phyloP scores from a whole-genome alignment of 2,329 filamentous ascomycete species.

The Hypoxylon sp. region DNA sequence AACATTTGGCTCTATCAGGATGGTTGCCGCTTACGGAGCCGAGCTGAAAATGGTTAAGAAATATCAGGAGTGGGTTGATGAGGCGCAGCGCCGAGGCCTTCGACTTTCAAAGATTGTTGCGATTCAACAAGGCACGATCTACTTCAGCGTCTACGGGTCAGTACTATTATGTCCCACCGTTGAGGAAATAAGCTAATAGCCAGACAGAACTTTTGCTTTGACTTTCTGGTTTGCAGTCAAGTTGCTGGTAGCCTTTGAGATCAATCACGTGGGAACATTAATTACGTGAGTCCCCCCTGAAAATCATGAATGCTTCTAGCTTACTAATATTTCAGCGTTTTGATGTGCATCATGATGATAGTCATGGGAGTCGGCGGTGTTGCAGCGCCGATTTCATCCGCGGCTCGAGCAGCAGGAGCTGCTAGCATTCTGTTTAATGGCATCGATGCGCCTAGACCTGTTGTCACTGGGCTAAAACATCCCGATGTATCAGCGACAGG shows the following conservation, averaged over 20 bases:
- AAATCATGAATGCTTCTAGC: background rate
- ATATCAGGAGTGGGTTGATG: constrained; percentile 66
- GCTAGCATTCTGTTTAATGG: constrained; percentile 68
- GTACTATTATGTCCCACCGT: constrained; percentile 6
- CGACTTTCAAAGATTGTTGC: constrained; percentile 47
- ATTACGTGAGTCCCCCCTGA: constrained; percentile 55
- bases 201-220: constrained; percentile 48
- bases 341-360: constrained; percentile 70
- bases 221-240: constrained; percentile 51
- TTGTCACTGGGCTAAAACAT: constrained; percentile 55
- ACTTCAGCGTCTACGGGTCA: constrained; percentile 50
- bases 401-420: constrained; percentile 66
- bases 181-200: constrained; percentile 22
- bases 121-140: constrained; percentile 49
- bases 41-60: constrained; percentile 64
- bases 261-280: constrained; percentile 64
- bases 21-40: constrained; percentile 72
- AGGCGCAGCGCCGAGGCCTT: constrained; percentile 56
- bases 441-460: constrained; percentile 61
- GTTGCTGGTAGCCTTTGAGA: constrained; percentile 45
- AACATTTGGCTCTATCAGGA: constrained; percentile 68
- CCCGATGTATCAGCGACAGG: constrained; percentile 61
- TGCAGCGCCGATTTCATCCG: constrained; percentile 68
- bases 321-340: constrained; percentile 51
- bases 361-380: constrained; percentile 67